Evolutionary conservation across 352 stramenopile genomes (phyloP).

Genomic region (Globisporangium emineosum): DNA sequence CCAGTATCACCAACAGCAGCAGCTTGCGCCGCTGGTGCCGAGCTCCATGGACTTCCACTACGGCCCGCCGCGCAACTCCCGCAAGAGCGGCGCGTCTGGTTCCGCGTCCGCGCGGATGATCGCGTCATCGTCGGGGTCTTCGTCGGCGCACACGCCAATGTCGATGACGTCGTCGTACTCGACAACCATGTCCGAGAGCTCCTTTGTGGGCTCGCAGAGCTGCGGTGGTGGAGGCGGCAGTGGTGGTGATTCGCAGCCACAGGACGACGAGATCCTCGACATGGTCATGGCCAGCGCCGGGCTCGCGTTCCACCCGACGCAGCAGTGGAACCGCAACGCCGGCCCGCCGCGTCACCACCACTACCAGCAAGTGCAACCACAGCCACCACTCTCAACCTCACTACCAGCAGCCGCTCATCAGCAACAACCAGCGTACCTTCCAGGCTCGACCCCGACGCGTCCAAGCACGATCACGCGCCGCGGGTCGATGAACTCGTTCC

Average conservation of each 20-base stretch:
- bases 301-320: constrained; percentile 12
- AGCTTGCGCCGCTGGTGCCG: constrained; percentile 6
- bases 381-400: constrained; percentile 7
- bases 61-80: not conserved
- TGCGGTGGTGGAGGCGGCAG: not conserved
- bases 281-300: constrained; percentile 29
- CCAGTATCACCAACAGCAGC: constrained; percentile 2
- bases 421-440: not conserved
- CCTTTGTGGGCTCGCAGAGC: constrained; percentile 26
- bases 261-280: constrained; percentile 26
- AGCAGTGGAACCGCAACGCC: constrained; percentile 15
- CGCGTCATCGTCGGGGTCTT: not conserved
- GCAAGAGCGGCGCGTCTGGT: not conserved
- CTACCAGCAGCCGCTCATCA: not conserved
- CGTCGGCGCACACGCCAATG: constrained; percentile 6
- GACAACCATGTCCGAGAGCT: constrained; percentile 41
- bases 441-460: not conserved
- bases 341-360: not conserved
- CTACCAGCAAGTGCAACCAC: not conserved
- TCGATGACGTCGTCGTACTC: constrained; percentile 21
- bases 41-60: constrained; percentile 7
- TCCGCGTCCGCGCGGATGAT: not conserved
- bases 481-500: constrained; percentile 28
- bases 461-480: constrained; percentile 11
- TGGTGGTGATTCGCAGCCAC: constrained; percentile 10